Evolutionary conservation across 1,284 basidiomycete species (phyloP).

Genomic region (Moesziomyces antarcticus): DNA sequence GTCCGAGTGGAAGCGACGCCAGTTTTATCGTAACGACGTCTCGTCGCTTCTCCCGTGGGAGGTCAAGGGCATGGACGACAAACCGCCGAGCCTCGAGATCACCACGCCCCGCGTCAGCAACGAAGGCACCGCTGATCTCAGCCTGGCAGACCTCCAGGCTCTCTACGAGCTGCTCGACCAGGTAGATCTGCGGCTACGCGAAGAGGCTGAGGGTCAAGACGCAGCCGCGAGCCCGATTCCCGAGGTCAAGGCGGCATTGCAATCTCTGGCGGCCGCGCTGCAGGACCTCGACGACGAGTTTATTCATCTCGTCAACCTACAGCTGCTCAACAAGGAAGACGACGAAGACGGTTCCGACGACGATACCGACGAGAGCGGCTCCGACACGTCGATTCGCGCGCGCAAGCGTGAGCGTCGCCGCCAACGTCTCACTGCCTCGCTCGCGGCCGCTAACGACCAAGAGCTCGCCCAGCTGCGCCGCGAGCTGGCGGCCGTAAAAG

Average conservation of each 20-base stretch:
- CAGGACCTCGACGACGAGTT: constrained; percentile 59
- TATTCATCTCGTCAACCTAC: constrained; percentile 48
- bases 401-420: constrained; percentile 22
- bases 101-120: constrained; percentile 49
- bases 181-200: constrained; percentile 39
- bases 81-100: constrained; percentile 60
- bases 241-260: constrained; percentile 49
- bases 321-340: constrained; percentile 48
- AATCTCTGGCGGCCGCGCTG: constrained; percentile 40
- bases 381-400: constrained; percentile 42
- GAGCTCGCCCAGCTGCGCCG: constrained; percentile 23
- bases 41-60: constrained; percentile 60
- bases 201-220: constrained; percentile 15
- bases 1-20: constrained; percentile 54
- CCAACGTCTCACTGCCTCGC: constrained; percentile 26
- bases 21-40: constrained; percentile 47
- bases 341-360: constrained; percentile 33
- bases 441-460: constrained; percentile 23
- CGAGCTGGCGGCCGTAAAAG: constrained; percentile 22
- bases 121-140: constrained; percentile 43
- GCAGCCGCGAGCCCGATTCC: constrained; percentile 39
- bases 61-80: constrained; percentile 55
- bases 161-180: constrained; percentile 52
- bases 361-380: constrained; percentile 37
- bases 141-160: constrained; percentile 46